phyloP scores from a whole-genome alignment of 2,329 filamentous ascomycete species.

The Colletotrichum lupini region DNA sequence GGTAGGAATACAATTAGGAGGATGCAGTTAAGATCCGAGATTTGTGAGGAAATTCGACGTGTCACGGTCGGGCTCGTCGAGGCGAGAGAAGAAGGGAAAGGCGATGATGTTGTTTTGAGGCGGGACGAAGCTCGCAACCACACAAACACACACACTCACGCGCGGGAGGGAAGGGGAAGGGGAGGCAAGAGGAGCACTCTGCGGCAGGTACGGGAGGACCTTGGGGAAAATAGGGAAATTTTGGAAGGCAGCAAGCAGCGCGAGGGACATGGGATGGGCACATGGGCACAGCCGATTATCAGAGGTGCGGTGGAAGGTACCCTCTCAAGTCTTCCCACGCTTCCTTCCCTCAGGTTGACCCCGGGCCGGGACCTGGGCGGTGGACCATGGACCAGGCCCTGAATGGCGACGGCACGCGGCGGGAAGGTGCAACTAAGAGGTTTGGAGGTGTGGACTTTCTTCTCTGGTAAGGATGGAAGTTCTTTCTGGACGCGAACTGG shows the following conservation, averaged over 20 bases:
- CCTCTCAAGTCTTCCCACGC: not conserved
- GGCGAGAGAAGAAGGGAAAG: constrained; percentile 20
- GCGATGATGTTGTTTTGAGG: constrained; percentile 5
- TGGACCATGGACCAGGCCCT: constrained; percentile 17
- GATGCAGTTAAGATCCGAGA: constrained; percentile 20
- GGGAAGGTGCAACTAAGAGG: constrained; percentile 26
- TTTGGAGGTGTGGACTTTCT: constrained; percentile 11
- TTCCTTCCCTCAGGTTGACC: constrained; percentile 6
- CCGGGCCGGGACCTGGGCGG: constrained; percentile 16
- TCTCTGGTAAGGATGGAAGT: constrained; percentile 10
- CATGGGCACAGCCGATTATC: constrained; percentile 33
- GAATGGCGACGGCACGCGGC: constrained; percentile 25
- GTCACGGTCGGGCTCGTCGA: constrained; percentile 18
- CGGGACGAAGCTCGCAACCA: constrained; percentile 23
- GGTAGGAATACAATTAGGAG: constrained; percentile 32
- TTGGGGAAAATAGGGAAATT: constrained; percentile 30
- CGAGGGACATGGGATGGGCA: constrained; percentile 18
- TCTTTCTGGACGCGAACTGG: constrained; percentile 10
- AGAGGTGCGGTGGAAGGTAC: constrained; percentile 4
- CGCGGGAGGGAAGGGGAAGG: constrained; percentile 19
- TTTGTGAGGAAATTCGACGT: constrained; percentile 13
- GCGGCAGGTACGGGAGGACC: constrained; percentile 25
- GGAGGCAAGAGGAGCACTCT: constrained; percentile 2
- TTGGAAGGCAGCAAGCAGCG: constrained; percentile 15
- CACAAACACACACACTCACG: constrained; percentile 22